Conservation (phyloP, 805 yeast genomes). For the Grigorovia humatica region DNA sequence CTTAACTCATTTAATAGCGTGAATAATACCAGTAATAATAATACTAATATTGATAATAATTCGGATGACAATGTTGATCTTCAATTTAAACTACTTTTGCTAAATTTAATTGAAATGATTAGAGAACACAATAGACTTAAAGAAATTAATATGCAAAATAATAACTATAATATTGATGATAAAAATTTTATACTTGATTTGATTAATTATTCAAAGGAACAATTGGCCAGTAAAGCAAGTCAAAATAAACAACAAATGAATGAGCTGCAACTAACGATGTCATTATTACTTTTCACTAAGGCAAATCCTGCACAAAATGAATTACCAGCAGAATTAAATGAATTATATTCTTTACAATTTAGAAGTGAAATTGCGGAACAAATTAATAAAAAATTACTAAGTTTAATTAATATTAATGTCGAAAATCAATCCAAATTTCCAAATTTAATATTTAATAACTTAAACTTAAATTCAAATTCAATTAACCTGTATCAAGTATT, state of each 20-base stretch:
- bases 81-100: slow-evolving; percentile 61
- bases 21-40: slow-evolving; percentile 5
- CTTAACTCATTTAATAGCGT: no score
- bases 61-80: slow-evolving; percentile 54
- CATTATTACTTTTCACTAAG: slow-evolving; percentile 47
- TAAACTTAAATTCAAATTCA: neutral
- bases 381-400: slow-evolving; percentile 45
- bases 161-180: slow-evolving; percentile 25
- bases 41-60: slow-evolving; percentile 42
- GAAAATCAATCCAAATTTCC: slow-evolving; percentile 11
- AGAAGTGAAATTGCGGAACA: slow-evolving; percentile 56
- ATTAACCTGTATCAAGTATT: no score
- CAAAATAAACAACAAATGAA: slow-evolving; percentile 48
- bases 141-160: slow-evolving; percentile 11
- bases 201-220: slow-evolving; percentile 49
- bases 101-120: slow-evolving; percentile 75
- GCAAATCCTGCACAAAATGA: slow-evolving; percentile 22
- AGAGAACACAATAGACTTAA: slow-evolving; percentile 30
- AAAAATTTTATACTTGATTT: slow-evolving; percentile 43
- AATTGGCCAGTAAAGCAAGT: slow-evolving; percentile 51
- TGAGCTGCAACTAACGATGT: slow-evolving; percentile 77
- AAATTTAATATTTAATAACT: slow-evolving; percentile 5
- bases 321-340: slow-evolving; percentile 45
- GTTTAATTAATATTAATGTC: slow-evolving; percentile 17
- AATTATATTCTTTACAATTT: slow-evolving; percentile 47